A percentile compares a stretch with the other conserved stretches of the same genome.
Evolutionary conservation across 371 early-diverging fungal species (phyloP).

Genomic region (Rhizopus delemar): DNA sequence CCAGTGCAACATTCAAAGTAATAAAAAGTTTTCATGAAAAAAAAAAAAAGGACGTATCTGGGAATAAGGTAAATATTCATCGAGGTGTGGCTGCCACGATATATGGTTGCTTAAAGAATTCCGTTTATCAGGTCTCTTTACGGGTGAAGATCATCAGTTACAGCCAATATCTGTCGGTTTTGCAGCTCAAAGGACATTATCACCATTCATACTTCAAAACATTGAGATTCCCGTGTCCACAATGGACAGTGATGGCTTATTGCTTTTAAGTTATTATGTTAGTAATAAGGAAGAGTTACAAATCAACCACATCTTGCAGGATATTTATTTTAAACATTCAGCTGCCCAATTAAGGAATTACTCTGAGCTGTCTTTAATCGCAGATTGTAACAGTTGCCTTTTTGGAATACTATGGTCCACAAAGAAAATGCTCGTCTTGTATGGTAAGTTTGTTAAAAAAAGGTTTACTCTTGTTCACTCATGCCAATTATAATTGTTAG

Average conservation of each 20-base stretch:
- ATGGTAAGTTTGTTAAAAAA: conserved; percentile 1
- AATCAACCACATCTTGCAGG: too few relatives aligned
- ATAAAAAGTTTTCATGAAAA: conserved; percentile 9
- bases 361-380: neutral
- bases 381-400: conserved; percentile 3
- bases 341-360: neutral
- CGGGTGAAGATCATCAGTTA: too few relatives aligned
- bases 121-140: too few relatives aligned
- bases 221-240: conserved; percentile 1
- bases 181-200: neutral
- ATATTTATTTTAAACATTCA: conserved; percentile 2
- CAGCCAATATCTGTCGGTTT: too few relatives aligned
- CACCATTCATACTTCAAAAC: neutral
- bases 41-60: too few relatives aligned
- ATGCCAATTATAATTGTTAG: conserved; percentile 1
- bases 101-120: too few relatives aligned
- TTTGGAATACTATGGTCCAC: neutral
- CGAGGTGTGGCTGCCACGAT: too few relatives aligned
- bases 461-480: neutral
- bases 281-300: conserved; percentile 1
- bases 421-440: neutral
- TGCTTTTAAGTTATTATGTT: neutral
- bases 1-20: conserved; percentile 13
- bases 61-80: too few relatives aligned
- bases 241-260: neutral